phyloP scores from a whole-genome alignment of 1,284 basidiomycete species.

The Meira miltonrushii region DNA sequence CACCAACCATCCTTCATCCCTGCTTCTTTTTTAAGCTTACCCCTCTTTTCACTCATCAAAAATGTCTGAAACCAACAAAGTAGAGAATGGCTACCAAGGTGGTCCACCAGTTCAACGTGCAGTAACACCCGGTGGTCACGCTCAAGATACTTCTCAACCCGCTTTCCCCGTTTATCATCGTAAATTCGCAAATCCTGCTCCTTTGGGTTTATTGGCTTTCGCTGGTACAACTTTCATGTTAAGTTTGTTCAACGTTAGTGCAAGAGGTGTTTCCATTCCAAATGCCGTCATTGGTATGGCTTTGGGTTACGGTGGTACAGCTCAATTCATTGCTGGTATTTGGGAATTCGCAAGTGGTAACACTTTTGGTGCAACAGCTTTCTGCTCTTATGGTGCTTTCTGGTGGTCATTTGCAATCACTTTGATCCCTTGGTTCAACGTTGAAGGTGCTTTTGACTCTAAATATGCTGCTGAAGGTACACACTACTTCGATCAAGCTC shows the following conservation, averaged over 20 bases:
- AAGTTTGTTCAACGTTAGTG: constrained; percentile 53
- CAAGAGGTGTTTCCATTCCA: constrained; percentile 37
- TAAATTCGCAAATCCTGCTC: constrained; percentile 57
- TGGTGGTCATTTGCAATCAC: constrained; percentile 42
- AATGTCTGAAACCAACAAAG: constrained; percentile 11
- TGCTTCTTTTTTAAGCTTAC: background rate
- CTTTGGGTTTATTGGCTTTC: constrained; percentile 55
- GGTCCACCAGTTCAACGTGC: constrained; percentile 15
- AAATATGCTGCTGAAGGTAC: background rate
- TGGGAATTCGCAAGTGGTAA: constrained; percentile 68
- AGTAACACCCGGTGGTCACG: constrained; percentile 53
- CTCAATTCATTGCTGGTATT: constrained; percentile 61
- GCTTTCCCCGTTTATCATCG: constrained; percentile 44
- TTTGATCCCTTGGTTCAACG: constrained; percentile 42
- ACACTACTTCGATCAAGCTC: background rate
- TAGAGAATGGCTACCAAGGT: constrained; percentile 33
- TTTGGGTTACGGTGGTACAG: constrained; percentile 65
- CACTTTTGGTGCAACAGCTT: constrained; percentile 62
- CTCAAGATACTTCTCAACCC: constrained; percentile 54
- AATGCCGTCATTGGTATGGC: constrained; percentile 42
- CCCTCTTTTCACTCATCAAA: background rate
- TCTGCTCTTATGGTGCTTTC: constrained; percentile 46
- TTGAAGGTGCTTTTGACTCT: constrained; percentile 15
- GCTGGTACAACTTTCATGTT: constrained; percentile 59
- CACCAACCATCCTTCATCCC: background rate